Evolutionary conservation across 2,329 filamentous ascomycete species (phyloP).

Genomic region (Penicillium sp.): DNA sequence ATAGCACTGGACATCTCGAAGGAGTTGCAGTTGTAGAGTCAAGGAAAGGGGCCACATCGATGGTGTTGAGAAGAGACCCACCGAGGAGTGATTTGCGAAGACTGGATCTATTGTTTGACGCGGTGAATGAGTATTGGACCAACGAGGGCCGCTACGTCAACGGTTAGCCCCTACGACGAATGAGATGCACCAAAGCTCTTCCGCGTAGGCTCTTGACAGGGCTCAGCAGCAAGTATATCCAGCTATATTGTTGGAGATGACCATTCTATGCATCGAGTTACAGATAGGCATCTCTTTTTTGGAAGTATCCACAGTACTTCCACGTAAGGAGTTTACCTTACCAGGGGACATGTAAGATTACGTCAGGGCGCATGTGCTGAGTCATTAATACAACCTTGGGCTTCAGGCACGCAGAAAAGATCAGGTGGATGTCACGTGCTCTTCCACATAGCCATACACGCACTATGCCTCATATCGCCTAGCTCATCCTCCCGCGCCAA

Average conservation of each 20-base stretch:
- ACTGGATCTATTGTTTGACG: background rate
- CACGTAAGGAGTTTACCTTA: background rate
- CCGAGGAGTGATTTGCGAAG: background rate
- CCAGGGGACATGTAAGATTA: constrained; percentile 1
- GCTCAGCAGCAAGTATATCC: background rate
- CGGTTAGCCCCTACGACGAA: constrained; percentile 10
- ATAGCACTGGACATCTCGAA: constrained; percentile 33
- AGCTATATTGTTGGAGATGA: background rate
- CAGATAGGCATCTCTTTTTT: background rate
- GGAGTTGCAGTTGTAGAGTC: constrained; percentile 8
- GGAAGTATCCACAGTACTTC: too few species aligned
- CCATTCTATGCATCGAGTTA: background rate
- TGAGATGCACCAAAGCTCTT: background rate
- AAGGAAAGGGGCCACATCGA: constrained; percentile 18
- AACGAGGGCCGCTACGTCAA: constrained; percentile 15
- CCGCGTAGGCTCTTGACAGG: background rate
- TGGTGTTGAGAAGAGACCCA: background rate
- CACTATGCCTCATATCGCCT: constrained; percentile 3
- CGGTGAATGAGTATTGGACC: constrained; percentile 5
- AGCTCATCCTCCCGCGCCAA: constrained; percentile 19
- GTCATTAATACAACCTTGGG: background rate
- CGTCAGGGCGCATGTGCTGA: constrained; percentile 2
- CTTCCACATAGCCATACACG: background rate
- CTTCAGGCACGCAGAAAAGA: background rate
- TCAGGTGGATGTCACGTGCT: constrained; percentile 1